Evolutionary conservation across 2,329 filamentous ascomycete genomes (phyloP).

Genomic region (Colletotrichum graminicola): DNA sequence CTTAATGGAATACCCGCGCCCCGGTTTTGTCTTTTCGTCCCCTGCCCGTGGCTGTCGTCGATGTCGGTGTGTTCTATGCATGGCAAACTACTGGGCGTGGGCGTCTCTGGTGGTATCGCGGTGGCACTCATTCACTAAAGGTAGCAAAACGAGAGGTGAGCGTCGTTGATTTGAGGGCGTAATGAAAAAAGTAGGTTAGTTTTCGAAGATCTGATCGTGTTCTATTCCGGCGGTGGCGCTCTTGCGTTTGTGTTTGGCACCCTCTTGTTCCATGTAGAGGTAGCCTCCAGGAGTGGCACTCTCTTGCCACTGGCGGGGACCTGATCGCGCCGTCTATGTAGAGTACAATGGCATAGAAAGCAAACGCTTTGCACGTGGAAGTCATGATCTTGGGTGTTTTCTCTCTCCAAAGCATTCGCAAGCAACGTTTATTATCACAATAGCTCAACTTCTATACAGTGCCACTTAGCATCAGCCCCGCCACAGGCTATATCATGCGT

Average conservation of each 20-base stretch:
- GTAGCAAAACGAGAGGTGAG: not conserved
- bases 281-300: no score
- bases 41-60: not conserved
- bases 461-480: no score
- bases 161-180: not conserved
- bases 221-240: not conserved
- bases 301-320: no score
- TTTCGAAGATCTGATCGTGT: not conserved
- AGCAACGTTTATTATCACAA: no score
- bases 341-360: no score
- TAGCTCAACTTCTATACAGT: no score
- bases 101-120: slow-evolving; percentile 33
- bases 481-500: no score
- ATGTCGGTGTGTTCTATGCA: slow-evolving; percentile 15
- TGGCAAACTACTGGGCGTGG: slow-evolving; percentile 33
- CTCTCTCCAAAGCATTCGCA: no score
- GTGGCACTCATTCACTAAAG: slow-evolving; percentile 31
- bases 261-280: no score
- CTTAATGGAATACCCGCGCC: slow-evolving; percentile 35
- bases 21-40: not conserved
- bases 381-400: no score
- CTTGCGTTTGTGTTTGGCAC: not conserved
- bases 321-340: no score
- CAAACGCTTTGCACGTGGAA: no score
- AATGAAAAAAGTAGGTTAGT: slow-evolving; percentile 5